Conservation (phyloP, 1,139 yeast genomes). For the Kluyveromyces marxianus region DNA sequence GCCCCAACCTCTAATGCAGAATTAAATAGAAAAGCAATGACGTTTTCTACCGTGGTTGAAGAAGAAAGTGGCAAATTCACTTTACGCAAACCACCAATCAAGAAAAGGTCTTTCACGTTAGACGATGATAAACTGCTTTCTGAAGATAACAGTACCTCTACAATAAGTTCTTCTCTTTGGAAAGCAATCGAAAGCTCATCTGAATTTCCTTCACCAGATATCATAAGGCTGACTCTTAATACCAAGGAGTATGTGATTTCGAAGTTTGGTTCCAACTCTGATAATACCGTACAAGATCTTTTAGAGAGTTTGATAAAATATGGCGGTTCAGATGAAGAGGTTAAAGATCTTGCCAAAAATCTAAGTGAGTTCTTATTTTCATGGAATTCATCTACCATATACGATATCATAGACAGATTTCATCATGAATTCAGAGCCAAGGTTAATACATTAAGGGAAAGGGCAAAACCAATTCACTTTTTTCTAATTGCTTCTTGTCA, state of each 20-base stretch:
- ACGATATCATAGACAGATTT: constrained; percentile 17
- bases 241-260: constrained; percentile 17
- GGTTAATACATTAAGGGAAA: constrained; percentile 15
- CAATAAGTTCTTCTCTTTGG: constrained; percentile 5
- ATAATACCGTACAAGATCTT: constrained; percentile 8
- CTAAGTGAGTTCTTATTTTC: constrained; percentile 17
- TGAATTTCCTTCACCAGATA: constrained; percentile 13
- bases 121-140: not conserved
- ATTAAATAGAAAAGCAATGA: constrained; percentile 11
- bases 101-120: not conserved
- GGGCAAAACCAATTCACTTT: constrained; percentile 29
- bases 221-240: constrained; percentile 13
- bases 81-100: not conserved
- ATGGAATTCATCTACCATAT: constrained; percentile 15
- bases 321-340: constrained; percentile 24
- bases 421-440: constrained; percentile 24
- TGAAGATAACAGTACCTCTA: not conserved
- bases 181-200: constrained; percentile 12
- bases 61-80: constrained; percentile 14
- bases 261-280: constrained; percentile 13
- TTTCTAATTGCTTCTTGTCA: constrained; percentile 26
- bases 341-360: constrained; percentile 11
- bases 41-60: constrained; percentile 25
- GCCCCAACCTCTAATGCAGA: constrained; percentile 4
- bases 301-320: constrained; percentile 19